Conservation (phyloP, 2,329 filamentous ascomycete species). For the Domatiomyces catenatus region DNA sequence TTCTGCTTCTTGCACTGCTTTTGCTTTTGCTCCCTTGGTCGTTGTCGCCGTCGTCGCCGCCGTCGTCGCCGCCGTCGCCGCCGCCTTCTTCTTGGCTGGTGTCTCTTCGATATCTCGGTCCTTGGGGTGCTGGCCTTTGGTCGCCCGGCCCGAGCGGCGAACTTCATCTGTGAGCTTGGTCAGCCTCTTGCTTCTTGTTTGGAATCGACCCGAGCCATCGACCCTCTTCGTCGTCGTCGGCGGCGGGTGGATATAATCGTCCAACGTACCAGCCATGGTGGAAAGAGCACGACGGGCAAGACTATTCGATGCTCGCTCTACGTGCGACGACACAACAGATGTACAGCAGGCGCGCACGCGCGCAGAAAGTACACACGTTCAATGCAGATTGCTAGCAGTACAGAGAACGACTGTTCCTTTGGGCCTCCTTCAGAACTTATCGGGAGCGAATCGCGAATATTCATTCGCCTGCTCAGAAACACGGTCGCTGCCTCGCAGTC, state of each 20-base stretch:
- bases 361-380: background rate
- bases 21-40: too few relatives aligned
- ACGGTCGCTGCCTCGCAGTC: background rate
- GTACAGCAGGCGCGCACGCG: background rate
- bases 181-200: background rate
- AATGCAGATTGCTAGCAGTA: background rate
- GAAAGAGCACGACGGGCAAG: background rate
- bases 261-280: background rate
- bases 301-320: background rate
- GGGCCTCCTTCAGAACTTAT: background rate
- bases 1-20: conserved; percentile 31
- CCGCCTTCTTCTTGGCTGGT: conserved; percentile 32
- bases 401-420: background rate
- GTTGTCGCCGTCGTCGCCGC: conserved; percentile 30
- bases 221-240: too few relatives aligned
- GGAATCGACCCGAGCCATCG: too few relatives aligned
- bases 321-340: background rate
- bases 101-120: conserved; percentile 60
- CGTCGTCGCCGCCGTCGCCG: conserved; percentile 28
- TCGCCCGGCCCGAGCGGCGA: conserved; percentile 84
- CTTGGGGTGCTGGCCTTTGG: conserved; percentile 90
- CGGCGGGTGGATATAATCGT: too few relatives aligned
- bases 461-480: background rate
- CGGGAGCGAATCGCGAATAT: background rate
- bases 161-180: conserved; percentile 49